A percentile compares a stretch with the other conserved stretches of the same genome.
Conservation (phyloP, 2,329 filamentous ascomycete genomes). For the Cladosporium cucumerinum region DNA sequence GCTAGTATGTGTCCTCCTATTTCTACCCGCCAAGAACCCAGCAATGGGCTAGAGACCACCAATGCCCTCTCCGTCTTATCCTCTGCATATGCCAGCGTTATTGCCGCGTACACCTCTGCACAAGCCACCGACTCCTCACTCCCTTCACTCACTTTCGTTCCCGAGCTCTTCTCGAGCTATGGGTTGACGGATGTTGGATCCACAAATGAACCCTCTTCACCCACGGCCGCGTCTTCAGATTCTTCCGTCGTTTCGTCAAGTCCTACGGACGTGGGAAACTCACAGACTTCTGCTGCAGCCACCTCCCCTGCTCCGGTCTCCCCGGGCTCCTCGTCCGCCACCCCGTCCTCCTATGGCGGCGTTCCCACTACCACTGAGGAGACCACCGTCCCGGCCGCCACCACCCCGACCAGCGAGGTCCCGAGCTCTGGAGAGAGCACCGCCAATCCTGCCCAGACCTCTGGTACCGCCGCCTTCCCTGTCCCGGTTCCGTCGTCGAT, state of each 20-base stretch:
- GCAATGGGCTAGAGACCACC: conserved; percentile 14
- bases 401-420: conserved; percentile 15
- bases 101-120: conserved; percentile 20
- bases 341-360: conserved; percentile 16
- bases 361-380: conserved; percentile 17
- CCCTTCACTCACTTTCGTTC: conserved; percentile 17
- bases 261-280: conserved; percentile 10
- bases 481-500: conserved; percentile 16
- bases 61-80: conserved; percentile 14
- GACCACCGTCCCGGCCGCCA: conserved; percentile 10
- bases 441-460: conserved; percentile 18
- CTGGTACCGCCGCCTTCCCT: neutral
- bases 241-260: conserved; percentile 1
- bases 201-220: conserved; percentile 9
- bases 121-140: conserved; percentile 19
- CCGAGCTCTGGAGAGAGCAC: conserved; percentile 20
- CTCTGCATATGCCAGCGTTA: conserved; percentile 17
- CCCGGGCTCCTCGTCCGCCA: conserved; percentile 10
- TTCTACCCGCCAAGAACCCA: conserved; percentile 12
- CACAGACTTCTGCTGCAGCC: conserved; percentile 10
- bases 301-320: conserved; percentile 7
- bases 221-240: conserved; percentile 3
- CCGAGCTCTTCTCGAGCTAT: conserved; percentile 21
- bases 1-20: conserved; percentile 16
- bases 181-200: conserved; percentile 15